Conservation (phyloP, 257 asterid genomes). For the Solanum lignicaule region DNA sequence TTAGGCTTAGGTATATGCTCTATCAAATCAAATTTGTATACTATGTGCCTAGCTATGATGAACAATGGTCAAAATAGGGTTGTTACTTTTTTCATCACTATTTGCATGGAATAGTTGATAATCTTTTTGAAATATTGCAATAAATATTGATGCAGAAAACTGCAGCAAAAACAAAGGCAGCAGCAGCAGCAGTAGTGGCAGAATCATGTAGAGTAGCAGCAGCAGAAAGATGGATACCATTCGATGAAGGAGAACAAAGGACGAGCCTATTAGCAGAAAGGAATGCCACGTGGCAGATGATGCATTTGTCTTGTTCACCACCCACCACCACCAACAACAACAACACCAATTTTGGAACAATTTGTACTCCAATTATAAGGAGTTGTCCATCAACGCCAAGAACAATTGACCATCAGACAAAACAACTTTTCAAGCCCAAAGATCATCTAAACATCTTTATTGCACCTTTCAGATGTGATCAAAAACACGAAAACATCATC, state of each 20-base stretch:
- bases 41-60: background rate
- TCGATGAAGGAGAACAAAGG: constrained; percentile 39
- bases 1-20: background rate
- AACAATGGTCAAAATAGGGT: background rate
- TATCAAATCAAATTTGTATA: background rate
- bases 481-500: background rate
- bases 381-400: constrained; percentile 2
- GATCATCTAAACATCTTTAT: constrained; percentile 22
- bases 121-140: background rate
- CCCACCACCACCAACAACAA: constrained; percentile 22
- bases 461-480: constrained; percentile 9
- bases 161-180: constrained; percentile 23
- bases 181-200: constrained; percentile 32
- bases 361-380: background rate
- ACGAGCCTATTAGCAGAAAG: constrained; percentile 27
- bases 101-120: background rate
- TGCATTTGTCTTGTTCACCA: constrained; percentile 41
- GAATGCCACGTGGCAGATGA: constrained; percentile 80
- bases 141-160: constrained; percentile 44
- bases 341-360: constrained; percentile 10
- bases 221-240: constrained; percentile 64
- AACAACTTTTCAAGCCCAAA: constrained; percentile 4
- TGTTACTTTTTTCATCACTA: background rate
- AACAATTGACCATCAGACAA: constrained; percentile 1
- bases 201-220: constrained; percentile 43